Evolutionary conservation across 345 rosid species (phyloP).

Genomic region (Stellera chamaejasme): DNA sequence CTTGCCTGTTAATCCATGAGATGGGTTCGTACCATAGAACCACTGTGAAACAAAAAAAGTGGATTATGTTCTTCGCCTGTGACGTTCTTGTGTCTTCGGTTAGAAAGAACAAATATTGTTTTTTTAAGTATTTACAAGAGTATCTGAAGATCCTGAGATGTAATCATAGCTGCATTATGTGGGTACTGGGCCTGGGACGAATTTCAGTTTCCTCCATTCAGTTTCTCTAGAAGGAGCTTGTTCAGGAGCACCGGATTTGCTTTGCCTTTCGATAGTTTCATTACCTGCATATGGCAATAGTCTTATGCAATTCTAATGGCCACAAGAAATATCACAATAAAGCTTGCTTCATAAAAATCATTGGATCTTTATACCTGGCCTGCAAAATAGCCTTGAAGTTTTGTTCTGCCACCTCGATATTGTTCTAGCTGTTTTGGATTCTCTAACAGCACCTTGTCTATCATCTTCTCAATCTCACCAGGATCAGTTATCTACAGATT

Average conservation of each 20-base stretch:
- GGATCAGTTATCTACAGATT: conserved; percentile 64
- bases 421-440: conserved; percentile 85
- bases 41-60: too few species aligned
- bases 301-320: conserved; percentile 1
- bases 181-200: too few species aligned
- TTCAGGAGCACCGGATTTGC: conserved; percentile 82
- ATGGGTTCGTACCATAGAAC: too few species aligned
- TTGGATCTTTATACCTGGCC: conserved; percentile 54
- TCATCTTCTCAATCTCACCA: conserved; percentile 71
- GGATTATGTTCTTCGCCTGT: too few species aligned
- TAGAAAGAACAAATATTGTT: not conserved
- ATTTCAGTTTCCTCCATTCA: conserved; percentile 44
- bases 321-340: not conserved
- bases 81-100: too few species aligned
- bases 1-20: too few species aligned
- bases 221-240: conserved; percentile 72
- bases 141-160: too few species aligned
- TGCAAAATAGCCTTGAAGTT: conserved; percentile 83
- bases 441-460: conserved; percentile 60
- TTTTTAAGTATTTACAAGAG: not conserved
- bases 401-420: conserved; percentile 78
- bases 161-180: too few species aligned
- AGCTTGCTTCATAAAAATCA: not conserved
- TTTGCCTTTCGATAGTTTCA: conserved; percentile 87
- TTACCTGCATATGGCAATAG: conserved; percentile 46